Base-by-base conservation (phyloP, 768 basidiomycete genomes). In the Auricularia heimuer region DNA sequence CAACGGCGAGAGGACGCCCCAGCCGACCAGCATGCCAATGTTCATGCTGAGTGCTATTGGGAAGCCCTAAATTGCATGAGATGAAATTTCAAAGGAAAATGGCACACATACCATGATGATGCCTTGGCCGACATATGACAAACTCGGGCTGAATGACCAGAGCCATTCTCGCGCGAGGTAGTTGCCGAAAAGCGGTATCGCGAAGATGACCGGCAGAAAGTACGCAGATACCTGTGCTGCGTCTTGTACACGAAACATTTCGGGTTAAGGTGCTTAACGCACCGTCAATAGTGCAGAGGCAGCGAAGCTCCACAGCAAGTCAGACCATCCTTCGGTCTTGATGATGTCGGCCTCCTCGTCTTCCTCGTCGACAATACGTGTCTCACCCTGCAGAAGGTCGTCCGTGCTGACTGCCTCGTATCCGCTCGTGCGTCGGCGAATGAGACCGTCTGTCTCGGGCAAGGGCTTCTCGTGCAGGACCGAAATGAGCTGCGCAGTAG, bases 51-150 rank as follows among this genome's bases (percentile, higher is more conserved):
- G 70, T 0, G 95, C 95, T 0, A 93, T 96, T 0, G 94, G 90
- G 70, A 95, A 92, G 3, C 95, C 96, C 96, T 98, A 70, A 98
- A 98, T 66, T 98, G 94, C 4, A 18, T 7, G 10, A 8, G n/a
- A 18, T 18, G n/a, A 0, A 54, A 8, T 1, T 7, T 6, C 3
- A 8, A 18, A 10, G n/a, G 11, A 54, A 4, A 18, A 29, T 7
- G n/a, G 18, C n/a, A 18, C 3, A 18, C 54, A n/a, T 8, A 54
- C 54, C 62, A 60, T 60, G 56, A 60, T 60, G 34, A 60, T 24
- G 86, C 92, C 94, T 83, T 96, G 93, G 1, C 94, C 94, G 45
- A 97, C 86, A 71, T 97, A 98, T 0, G 90, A 92, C 29, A 96
- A 76, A 73, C 90, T 92, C 1, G 94, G 95, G 0, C 92, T 90